Percentiles rank a stretch among this genome's conserved stretches.
Evolutionary conservation across 768 basidiomycete species (phyloP).

Genomic region (Pholiota molesta): DNA sequence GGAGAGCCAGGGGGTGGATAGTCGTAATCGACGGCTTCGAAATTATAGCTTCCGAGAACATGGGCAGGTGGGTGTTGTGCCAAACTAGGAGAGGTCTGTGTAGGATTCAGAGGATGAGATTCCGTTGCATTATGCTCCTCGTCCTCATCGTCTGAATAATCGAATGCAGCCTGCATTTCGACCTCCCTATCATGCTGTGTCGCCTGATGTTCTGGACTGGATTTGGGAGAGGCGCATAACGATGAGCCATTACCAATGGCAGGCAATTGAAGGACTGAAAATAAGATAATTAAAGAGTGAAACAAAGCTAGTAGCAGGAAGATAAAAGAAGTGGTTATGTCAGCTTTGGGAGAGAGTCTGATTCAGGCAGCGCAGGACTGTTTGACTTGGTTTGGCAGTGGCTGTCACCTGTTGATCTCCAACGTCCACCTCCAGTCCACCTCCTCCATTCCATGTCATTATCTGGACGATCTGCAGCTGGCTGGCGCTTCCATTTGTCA

Average conservation of each 20-base stretch:
- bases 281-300: slow-evolving; percentile 12
- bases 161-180: slow-evolving; percentile 88
- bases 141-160: slow-evolving; percentile 75
- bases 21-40: slow-evolving; percentile 80
- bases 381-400: slow-evolving; percentile 17
- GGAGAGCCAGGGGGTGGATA: slow-evolving; percentile 86
- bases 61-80: slow-evolving; percentile 24
- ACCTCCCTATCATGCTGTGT: slow-evolving; percentile 45
- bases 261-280: not conserved
- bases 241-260: slow-evolving; percentile 44
- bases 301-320: slow-evolving; percentile 15
- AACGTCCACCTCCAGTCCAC: not conserved
- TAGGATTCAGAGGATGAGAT: slow-evolving; percentile 55
- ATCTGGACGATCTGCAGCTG: too few relatives aligned
- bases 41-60: slow-evolving; percentile 64
- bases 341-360: slow-evolving; percentile 4
- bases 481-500: too few relatives aligned
- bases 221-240: slow-evolving; percentile 72
- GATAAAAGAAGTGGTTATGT: slow-evolving; percentile 9
- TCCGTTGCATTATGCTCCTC: slow-evolving; percentile 54
- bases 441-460: too few relatives aligned
- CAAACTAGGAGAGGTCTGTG: slow-evolving; percentile 32
- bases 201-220: slow-evolving; percentile 45
- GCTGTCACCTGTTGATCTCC: not conserved
- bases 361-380: not conserved